A percentile compares a stretch with the other conserved stretches of the same genome.
These are phyloP conservation scores for Centella asiatica DNA, from an alignment of 129 eudicot genomes.

Conservation along the genomic window DNA sequence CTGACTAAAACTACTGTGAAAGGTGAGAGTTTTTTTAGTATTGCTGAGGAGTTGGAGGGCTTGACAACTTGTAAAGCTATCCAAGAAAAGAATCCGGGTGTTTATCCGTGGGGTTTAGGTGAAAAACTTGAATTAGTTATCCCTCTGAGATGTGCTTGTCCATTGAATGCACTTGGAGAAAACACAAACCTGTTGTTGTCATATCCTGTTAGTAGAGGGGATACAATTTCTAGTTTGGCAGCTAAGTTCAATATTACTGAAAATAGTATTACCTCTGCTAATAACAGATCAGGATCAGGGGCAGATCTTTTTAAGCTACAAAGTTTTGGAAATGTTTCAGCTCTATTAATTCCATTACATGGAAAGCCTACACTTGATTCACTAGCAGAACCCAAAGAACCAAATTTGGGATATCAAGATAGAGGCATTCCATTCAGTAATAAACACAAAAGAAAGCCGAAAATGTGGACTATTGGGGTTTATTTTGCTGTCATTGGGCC, in stretches of 20 bases:
- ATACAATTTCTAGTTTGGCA: constrained; percentile 27
- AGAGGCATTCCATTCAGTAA: constrained; percentile 11
- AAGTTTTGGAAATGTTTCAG: constrained; percentile 17
- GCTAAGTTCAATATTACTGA: constrained; percentile 22
- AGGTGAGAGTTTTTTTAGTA: constrained; percentile 36
- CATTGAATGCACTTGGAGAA: constrained; percentile 12
- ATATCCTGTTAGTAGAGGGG: constrained; percentile 32
- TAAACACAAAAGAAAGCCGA: constrained; percentile 18
- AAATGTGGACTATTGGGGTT: constrained; percentile 31
- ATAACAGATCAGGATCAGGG: constrained; percentile 17
- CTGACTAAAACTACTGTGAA: constrained; percentile 13
- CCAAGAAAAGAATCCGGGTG: constrained; percentile 27
- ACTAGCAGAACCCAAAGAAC: constrained; percentile 20
- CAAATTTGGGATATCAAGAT: constrained; percentile 21
- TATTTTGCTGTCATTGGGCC: constrained; percentile 34
- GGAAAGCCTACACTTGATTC: constrained; percentile 28
- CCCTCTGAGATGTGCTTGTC: constrained; percentile 47
- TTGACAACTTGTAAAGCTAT: constrained; percentile 40
- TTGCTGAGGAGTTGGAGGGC: constrained; percentile 41
- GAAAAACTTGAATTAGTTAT: constrained; percentile 22
- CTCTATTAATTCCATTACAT: constrained; percentile 30
- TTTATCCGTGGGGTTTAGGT: constrained; percentile 18
- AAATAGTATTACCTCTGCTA: constrained; percentile 21
- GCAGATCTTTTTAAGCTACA: constrained; percentile 15
- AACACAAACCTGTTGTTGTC: constrained; percentile 27